These are phyloP conservation scores for Colletotrichum sp. DNA, from an alignment of 2,329 filamentous ascomycete species.

Conservation along the genomic window DNA sequence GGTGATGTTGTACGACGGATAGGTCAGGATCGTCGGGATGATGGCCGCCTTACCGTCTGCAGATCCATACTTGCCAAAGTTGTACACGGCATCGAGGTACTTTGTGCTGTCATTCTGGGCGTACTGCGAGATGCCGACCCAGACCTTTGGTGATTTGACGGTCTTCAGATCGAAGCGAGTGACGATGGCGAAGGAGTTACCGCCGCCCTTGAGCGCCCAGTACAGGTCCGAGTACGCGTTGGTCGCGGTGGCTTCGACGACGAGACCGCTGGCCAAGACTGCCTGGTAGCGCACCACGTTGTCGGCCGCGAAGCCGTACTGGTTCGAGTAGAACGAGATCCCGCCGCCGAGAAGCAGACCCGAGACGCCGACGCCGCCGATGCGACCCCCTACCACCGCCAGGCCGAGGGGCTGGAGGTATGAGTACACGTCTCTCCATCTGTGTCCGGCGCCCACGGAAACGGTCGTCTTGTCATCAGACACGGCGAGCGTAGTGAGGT, in stretches of 20 bases:
- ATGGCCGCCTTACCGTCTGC: constrained; percentile 20
- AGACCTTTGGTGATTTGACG: constrained; percentile 2
- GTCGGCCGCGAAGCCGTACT: constrained; percentile 31
- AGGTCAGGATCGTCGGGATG: constrained; percentile 21
- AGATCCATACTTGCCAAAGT: constrained; percentile 20
- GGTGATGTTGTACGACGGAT: constrained; percentile 17
- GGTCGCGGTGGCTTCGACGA: constrained; percentile 40
- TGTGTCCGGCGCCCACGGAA: constrained; percentile 33
- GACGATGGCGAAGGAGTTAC: constrained; percentile 40
- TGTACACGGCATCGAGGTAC: constrained; percentile 23
- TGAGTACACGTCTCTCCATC: constrained; percentile 34
- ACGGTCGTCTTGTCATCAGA: constrained; percentile 31
- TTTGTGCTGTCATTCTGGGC: not conserved
- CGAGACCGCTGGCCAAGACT: constrained; percentile 42
- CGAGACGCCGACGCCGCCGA: constrained; percentile 32
- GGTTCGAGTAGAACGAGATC: constrained; percentile 34
- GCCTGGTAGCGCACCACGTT: constrained; percentile 41
- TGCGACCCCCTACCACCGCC: constrained; percentile 29
- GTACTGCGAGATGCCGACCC: constrained; percentile 20
- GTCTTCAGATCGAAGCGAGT: constrained; percentile 33
- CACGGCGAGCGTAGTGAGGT: constrained; percentile 32
- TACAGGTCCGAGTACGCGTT: constrained; percentile 37
- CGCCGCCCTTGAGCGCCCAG: constrained; percentile 40
- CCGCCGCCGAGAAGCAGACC: constrained; percentile 35
- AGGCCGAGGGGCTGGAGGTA: constrained; percentile 27